Conservation (phyloP, 148 eudicot species). For the Rhododendron mucronatum region DNA sequence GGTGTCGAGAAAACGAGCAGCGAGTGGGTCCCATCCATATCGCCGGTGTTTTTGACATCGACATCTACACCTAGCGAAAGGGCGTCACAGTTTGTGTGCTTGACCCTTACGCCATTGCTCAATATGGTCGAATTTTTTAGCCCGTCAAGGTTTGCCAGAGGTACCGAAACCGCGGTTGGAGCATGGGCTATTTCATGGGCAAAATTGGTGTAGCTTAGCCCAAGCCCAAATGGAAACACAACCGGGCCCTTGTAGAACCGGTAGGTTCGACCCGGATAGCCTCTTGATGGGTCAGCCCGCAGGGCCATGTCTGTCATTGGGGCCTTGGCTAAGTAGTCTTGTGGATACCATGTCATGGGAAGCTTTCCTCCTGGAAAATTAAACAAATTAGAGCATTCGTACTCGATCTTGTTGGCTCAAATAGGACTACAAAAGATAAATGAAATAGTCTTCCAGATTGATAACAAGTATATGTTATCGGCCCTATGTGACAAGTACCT, state of each 20-base stretch:
- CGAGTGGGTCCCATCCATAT: constrained; percentile 61
- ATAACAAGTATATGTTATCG: too few species aligned
- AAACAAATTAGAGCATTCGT: neutral
- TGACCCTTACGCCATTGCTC: constrained; percentile 36
- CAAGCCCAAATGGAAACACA: constrained; percentile 43
- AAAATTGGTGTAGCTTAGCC: constrained; percentile 66
- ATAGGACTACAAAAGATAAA: neutral
- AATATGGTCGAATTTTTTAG: constrained; percentile 31
- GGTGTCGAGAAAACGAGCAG: constrained; percentile 58
- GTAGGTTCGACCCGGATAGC: constrained; percentile 51
- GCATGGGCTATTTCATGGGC: constrained; percentile 43
- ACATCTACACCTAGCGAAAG: constrained; percentile 35
- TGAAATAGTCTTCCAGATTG: neutral
- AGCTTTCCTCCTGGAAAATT: constrained; percentile 51
- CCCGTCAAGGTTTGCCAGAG: constrained; percentile 22
- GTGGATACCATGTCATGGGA: constrained; percentile 77
- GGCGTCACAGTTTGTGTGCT: constrained; percentile 51
- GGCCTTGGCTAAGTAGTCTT: constrained; percentile 43
- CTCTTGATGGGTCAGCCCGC: constrained; percentile 36
- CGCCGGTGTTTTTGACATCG: constrained; percentile 57
- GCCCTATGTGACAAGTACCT: constrained; percentile 11
- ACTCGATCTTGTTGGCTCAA: neutral
- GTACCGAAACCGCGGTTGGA: constrained; percentile 35
- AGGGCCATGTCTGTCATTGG: constrained; percentile 57
- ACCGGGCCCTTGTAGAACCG: constrained; percentile 40